Evolutionary conservation across 768 basidiomycete genomes (phyloP).

Genomic region (Tricholoma matsutake): DNA sequence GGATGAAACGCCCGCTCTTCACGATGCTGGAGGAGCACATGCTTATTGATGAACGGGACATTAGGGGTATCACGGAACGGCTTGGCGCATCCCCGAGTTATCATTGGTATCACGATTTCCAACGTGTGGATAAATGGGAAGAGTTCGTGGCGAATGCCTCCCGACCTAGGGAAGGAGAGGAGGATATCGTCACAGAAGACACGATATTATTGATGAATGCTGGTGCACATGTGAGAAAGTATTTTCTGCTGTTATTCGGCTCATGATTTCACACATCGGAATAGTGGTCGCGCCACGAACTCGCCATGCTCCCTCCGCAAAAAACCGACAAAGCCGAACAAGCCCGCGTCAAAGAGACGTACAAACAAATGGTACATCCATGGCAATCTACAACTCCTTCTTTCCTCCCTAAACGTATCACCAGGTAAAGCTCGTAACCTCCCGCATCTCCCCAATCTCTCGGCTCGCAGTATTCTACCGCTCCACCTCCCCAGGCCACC

Average conservation of each 20-base stretch:
- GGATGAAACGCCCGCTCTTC: slow-evolving; percentile 24
- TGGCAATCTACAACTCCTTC: not conserved
- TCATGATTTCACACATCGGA: not conserved
- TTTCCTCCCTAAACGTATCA: not conserved
- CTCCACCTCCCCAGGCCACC: slow-evolving; percentile 26
- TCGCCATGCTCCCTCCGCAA: slow-evolving; percentile 25
- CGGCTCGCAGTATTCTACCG: slow-evolving; percentile 23
- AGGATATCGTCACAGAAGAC: slow-evolving; percentile 22
- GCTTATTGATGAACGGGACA: slow-evolving; percentile 24
- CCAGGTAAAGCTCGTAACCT: slow-evolving; percentile 21
- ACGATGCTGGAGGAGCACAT: slow-evolving; percentile 30
- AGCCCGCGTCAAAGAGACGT: slow-evolving; percentile 24
- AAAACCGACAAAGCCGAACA: slow-evolving; percentile 23
- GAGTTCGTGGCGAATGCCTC: slow-evolving; percentile 21
- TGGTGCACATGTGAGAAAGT: slow-evolving; percentile 22
- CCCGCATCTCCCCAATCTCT: slow-evolving; percentile 18
- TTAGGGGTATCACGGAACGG: slow-evolving; percentile 23
- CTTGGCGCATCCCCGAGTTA: slow-evolving; percentile 21
- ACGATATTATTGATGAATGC: slow-evolving; percentile 28
- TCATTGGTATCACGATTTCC: slow-evolving; percentile 25
- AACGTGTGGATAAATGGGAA: slow-evolving; percentile 26
- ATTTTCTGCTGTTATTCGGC: not conserved
- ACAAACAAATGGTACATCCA: slow-evolving; percentile 23
- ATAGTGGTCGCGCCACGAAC: slow-evolving; percentile 28
- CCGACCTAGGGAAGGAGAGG: slow-evolving; percentile 19